Base-by-base conservation (phyloP, 2,329 filamentous ascomycete genomes). In the Fusarium sambucinum region DNA sequence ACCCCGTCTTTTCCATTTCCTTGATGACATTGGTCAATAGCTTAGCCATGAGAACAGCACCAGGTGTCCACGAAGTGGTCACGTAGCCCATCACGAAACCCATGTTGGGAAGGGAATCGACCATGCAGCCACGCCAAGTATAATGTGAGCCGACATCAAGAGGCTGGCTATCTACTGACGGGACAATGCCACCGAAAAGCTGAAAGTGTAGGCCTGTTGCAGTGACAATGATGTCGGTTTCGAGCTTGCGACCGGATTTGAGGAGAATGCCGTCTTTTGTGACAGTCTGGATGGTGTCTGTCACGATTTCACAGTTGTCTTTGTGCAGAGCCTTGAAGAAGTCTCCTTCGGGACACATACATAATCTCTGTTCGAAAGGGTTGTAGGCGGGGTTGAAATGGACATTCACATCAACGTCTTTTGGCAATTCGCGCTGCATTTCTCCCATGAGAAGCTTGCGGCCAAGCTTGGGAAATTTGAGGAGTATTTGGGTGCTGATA, bases 331-430 rank as follows among this genome's bases (percentile, higher is more conserved):
- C 80, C 45, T 82, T 75, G 77, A 84, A 88, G 71, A 89, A 89
- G 70, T 89, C 86, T 12, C 82, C 85, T 50, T 85, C 81, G 0
- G 84, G 85, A 19, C 79, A 89, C 62, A 93, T 81, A 72, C 93
- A 96, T 10, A 96, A 80, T 1, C 93, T 87, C 76, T 96, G 92
- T 55, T 93, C 85, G 84, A 92, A 90, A 0, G 89, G 89, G 38
- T 86, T 83, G 71, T 92, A 92, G 3, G 75, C 76, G 0, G 90
- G 90, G 9, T 84, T 86, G 77, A 92, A 92, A 75, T 92, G 87
- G 1, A 86, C 83, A 55, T 90, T 84, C 40, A 85, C 77, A 4
- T 87, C 83, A 35, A 89, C 77, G 19, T 80, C 77, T 10, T 77
- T 74, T 1, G 90, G 89, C 1, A 93, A 81, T 40, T 82, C 78